These are phyloP conservation scores for Lachnellula suecica DNA, from an alignment of 2,329 filamentous ascomycete species.

Conservation along the genomic window DNA sequence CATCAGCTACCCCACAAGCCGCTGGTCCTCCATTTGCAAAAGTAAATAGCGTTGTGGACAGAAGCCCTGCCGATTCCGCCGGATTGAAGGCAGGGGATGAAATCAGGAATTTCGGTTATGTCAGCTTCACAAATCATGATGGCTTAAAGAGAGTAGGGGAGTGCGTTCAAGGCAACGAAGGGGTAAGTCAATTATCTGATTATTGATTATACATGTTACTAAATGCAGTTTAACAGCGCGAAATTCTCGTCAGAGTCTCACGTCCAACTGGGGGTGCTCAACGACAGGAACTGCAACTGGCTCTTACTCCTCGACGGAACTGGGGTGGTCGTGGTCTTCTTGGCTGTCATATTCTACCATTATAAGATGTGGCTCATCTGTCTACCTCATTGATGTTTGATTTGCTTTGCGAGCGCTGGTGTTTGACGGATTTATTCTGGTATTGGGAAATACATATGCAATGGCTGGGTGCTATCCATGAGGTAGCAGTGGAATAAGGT, in stretches of 20 bases:
- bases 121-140: constrained; percentile 83
- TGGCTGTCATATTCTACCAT: constrained; percentile 84
- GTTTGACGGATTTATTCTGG: constrained; percentile 16
- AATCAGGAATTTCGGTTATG: constrained; percentile 81
- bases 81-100: constrained; percentile 79
- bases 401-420: constrained; percentile 10
- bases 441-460: neutral
- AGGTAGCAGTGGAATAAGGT: neutral
- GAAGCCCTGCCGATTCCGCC: constrained; percentile 79
- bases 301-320: constrained; percentile 71
- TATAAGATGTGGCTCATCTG: constrained; percentile 47
- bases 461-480: neutral
- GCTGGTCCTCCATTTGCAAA: constrained; percentile 75
- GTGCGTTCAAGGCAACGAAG: constrained; percentile 85
- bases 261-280: constrained; percentile 35
- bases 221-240: no score
- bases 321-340: constrained; percentile 91
- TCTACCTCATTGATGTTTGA: neutral
- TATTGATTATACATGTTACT: no score
- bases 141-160: constrained; percentile 83
- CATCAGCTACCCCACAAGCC: constrained; percentile 34
- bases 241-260: constrained; percentile 67
- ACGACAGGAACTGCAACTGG: constrained; percentile 62
- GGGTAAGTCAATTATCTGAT: constrained; percentile 68
- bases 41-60: constrained; percentile 77